Evolutionary conservation across 164 flowering plant species (phyloP), one percentile per base, ranked within the genome.

Genomic region (Vitis rupestris): DNA sequence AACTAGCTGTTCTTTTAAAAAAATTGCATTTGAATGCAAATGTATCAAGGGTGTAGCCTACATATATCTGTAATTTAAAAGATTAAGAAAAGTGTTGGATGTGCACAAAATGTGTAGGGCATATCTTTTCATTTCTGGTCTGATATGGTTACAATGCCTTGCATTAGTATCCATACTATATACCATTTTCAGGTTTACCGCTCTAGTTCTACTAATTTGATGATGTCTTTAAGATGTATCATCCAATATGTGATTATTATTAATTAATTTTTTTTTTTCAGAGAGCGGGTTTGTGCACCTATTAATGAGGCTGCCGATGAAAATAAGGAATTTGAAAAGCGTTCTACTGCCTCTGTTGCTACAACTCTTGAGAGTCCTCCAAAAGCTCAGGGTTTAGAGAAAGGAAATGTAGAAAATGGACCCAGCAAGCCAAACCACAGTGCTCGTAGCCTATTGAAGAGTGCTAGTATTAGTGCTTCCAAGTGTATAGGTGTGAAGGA

Each of bases 391-490:
- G 72, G 63, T 59, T 62, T 72, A 13, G 81, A 67, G n/a, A 72
- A 59, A 15, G 51, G 53, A 51, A 71, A 57, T 50, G 44, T 59
- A 4, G 67, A 66, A 67, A 76, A 81, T 69, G 76, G 82, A 49
- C 68, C 29, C 49, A 65, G 52, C 63, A 73, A 67, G 59, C 70
- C 76, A 67, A 77, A 75, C 55, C 66, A 53, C 69, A 79, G 79
- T 66, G 76, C 80, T 14, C 83, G 86, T 53, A 83, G 77, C 72
- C 72, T 83, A 30, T 65, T 83, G 72, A 83, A 83, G 76, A 83
- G 86, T 73, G 84, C 86, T 27, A 83, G 86, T 67, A 83, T 83
- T 60, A 83, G 86, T 71, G 86, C 68, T 59, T 83, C 86, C 12
- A 78, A 75, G 60, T 83, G 86, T 59, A 61, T 83, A n/a, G 82